Conservation (phyloP, 257 asterid genomes). For the Petrea volubilis region DNA sequence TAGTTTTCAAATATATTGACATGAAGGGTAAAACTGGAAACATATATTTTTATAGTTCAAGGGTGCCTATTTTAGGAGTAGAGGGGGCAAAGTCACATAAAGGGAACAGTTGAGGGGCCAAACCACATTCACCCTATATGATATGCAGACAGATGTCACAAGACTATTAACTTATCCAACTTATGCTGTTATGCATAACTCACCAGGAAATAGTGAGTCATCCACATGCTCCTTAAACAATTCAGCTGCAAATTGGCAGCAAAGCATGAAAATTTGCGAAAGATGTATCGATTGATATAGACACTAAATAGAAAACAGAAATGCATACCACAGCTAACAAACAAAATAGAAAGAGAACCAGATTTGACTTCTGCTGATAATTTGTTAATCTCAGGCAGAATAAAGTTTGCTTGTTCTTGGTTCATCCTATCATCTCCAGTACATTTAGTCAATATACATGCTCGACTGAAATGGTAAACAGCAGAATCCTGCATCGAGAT, state of each 20-base stretch:
- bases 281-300: neutral
- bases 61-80: no score
- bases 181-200: constrained; percentile 28
- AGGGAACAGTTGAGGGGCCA: no score
- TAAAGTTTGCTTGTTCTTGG: constrained; percentile 63
- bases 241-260: constrained; percentile 59
- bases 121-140: no score
- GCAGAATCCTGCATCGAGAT: constrained; percentile 61
- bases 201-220: constrained; percentile 61
- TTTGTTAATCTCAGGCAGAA: constrained; percentile 86
- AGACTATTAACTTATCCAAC: neutral
- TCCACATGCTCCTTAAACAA: constrained; percentile 52
- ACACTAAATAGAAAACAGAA: constrained; percentile 20
- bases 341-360: constrained; percentile 79
- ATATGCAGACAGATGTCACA: constrained; percentile 16
- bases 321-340: constrained; percentile 78
- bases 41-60: no score
- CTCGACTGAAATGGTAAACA: constrained; percentile 68
- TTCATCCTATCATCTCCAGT: constrained; percentile 55
- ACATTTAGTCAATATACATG: constrained; percentile 60
- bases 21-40: no score
- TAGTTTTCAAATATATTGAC: no score
- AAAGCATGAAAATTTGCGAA: constrained; percentile 17
- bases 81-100: no score
- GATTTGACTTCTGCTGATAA: constrained; percentile 70